Percentiles rank a stretch among this genome's conserved stretches.
phyloP scores from a whole-genome alignment of 495 filamentous ascomycete species.

The Cercophora sp. region DNA sequence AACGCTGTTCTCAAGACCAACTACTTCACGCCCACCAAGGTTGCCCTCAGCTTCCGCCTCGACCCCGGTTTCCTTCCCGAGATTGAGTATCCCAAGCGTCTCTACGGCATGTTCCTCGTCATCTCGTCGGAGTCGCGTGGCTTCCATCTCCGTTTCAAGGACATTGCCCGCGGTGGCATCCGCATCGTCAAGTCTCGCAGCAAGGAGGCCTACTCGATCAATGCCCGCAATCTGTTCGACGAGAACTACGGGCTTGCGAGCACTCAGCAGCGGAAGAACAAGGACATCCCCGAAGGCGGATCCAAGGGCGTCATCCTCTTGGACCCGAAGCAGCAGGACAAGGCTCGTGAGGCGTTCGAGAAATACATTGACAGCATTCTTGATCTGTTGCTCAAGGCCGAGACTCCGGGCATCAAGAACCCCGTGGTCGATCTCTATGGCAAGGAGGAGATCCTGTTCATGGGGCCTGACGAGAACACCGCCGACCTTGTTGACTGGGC shows the following conservation, averaged over 20 bases:
- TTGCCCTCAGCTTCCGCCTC: constrained; percentile 92
- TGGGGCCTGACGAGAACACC: constrained; percentile 99
- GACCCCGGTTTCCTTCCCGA: constrained; percentile 84
- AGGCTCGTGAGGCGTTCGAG: constrained; percentile 85
- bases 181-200: constrained; percentile 97
- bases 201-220: constrained; percentile 91
- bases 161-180: constrained; percentile 95
- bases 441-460: constrained; percentile 92
- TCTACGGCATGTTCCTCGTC: constrained; percentile 98
- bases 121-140: constrained; percentile 95
- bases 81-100: constrained; percentile 86
- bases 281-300: constrained; percentile 98
- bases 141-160: constrained; percentile 95
- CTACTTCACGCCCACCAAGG: constrained; percentile 98
- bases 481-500: constrained; percentile 97
- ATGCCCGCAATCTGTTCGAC: constrained; percentile 91
- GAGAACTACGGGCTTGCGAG: constrained; percentile 98
- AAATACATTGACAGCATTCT: constrained; percentile 99
- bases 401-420: constrained; percentile 96
- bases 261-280: constrained; percentile 99
- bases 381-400: constrained; percentile 83
- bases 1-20: constrained; percentile 89
- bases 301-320: constrained; percentile 97
- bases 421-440: constrained; percentile 93
- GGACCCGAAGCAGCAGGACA: constrained; percentile 90